Evolutionary conservation across 371 early-diverging fungal species (phyloP).

Genomic region (Mucor sp.): DNA sequence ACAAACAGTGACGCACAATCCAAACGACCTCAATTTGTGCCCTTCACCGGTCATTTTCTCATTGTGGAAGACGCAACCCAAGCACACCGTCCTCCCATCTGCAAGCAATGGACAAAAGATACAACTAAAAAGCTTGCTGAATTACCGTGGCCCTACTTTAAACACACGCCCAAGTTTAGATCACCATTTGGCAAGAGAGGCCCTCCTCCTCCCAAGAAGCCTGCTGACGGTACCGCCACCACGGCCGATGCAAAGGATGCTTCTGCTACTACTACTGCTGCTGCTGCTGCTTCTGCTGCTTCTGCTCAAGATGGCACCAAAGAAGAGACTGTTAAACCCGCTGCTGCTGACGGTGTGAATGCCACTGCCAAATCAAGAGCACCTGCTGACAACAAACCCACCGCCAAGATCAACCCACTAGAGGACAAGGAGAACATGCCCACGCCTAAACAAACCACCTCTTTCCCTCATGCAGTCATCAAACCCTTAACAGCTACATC

Average conservation of each 20-base stretch:
- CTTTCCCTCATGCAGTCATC: neutral
- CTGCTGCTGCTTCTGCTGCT: neutral
- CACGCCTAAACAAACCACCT: neutral
- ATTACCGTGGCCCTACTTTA: conserved; percentile 39
- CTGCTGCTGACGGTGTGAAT: neutral
- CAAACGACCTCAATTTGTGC: conserved; percentile 34
- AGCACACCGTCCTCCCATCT: conserved; percentile 37
- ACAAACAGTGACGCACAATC: conserved; percentile 19
- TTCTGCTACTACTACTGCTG: neutral
- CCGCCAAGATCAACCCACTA: neutral
- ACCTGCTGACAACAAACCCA: neutral
- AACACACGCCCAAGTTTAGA: conserved; percentile 18
- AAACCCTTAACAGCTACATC: neutral
- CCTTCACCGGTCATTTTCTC: conserved; percentile 37
- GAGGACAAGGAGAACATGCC: neutral
- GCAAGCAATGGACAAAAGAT: conserved; percentile 33
- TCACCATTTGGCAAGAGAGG: conserved; percentile 30
- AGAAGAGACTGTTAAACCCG: neutral
- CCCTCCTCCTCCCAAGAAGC: neutral
- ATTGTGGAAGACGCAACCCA: conserved; percentile 46
- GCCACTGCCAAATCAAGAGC: neutral
- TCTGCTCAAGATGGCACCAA: neutral
- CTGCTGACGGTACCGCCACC: neutral
- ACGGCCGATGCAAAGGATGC: neutral
- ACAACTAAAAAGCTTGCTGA: conserved; percentile 9